Percentiles rank a stretch among this genome's conserved stretches.
phyloP scores from a whole-genome alignment of 75 land plant genomes.

The Picea glauca region DNA sequence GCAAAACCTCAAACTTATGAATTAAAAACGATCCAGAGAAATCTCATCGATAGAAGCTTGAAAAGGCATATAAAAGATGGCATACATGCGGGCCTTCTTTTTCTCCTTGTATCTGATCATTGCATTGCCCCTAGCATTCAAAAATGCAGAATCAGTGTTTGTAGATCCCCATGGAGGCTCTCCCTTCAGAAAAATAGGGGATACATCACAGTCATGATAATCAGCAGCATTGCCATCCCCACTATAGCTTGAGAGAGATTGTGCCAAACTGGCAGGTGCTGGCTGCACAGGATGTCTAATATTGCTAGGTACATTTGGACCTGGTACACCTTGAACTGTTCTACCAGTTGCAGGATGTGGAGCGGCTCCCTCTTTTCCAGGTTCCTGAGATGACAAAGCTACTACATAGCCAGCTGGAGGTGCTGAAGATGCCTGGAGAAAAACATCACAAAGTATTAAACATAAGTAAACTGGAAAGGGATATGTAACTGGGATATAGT shows the following conservation, averaged over 20 bases:
- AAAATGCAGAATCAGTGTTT: constrained; percentile 21
- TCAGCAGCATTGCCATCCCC: constrained; percentile 35
- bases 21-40: neutral
- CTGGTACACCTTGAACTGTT: constrained; percentile 1
- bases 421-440: constrained; percentile 3
- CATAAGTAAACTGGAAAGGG: neutral
- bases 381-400: constrained; percentile 6
- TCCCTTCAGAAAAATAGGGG: constrained; percentile 14
- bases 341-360: neutral
- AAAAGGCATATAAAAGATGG: neutral
- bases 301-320: neutral
- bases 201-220: constrained; percentile 29
- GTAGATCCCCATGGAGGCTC: constrained; percentile 15
- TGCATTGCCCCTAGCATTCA: constrained; percentile 33
- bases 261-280: constrained; percentile 21
- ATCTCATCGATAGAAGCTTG: neutral
- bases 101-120: constrained; percentile 57
- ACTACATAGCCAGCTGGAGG: neutral
- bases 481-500: neutral
- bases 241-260: constrained; percentile 25
- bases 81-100: constrained; percentile 45
- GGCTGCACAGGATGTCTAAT: constrained; percentile 2
- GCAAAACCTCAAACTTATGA: neutral
- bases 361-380: neutral
- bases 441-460: neutral